These are phyloP conservation scores for Quercus engelmannii DNA, from an alignment of 306 rosid genomes.

Conservation along the genomic window DNA sequence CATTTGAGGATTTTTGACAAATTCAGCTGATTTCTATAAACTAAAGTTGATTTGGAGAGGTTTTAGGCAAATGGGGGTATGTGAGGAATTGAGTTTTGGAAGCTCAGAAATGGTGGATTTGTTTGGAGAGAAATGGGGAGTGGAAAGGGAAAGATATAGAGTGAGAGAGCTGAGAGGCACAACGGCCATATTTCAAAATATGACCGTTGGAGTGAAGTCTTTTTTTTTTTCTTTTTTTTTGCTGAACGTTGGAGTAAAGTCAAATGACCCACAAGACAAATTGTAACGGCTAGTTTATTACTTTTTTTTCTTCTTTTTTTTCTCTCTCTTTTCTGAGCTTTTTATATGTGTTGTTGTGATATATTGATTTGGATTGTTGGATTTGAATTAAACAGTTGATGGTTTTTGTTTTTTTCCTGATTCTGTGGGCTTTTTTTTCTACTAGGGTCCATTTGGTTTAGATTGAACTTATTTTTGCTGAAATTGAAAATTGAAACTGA, in stretches of 20 bases:
- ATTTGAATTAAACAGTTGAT: background rate
- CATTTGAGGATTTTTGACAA: constrained; percentile 22
- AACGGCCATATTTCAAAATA: constrained; percentile 20
- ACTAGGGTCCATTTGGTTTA: no score
- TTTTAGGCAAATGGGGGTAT: background rate
- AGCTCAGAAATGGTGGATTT: background rate
- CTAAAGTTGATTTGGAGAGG: background rate
- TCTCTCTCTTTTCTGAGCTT: background rate
- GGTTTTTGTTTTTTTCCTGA: no score
- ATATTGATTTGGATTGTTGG: background rate
- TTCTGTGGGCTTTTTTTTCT: background rate
- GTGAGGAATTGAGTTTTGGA: background rate
- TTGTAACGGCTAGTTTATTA: constrained; percentile 21
- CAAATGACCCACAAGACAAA: background rate
- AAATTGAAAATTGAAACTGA: no score
- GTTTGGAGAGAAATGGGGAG: background rate
- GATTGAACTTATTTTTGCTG: no score
- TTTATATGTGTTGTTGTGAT: background rate
- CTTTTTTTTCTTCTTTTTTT: background rate
- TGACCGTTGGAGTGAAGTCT: background rate
- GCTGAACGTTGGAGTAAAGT: background rate
- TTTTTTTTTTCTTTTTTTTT: no score
- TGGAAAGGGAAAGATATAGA: constrained; percentile 9
- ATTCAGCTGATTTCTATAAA: background rate
- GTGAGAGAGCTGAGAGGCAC: background rate